Evolutionary conservation across 768 basidiomycete species (phyloP).

Genomic region (Mycena maculata): DNA sequence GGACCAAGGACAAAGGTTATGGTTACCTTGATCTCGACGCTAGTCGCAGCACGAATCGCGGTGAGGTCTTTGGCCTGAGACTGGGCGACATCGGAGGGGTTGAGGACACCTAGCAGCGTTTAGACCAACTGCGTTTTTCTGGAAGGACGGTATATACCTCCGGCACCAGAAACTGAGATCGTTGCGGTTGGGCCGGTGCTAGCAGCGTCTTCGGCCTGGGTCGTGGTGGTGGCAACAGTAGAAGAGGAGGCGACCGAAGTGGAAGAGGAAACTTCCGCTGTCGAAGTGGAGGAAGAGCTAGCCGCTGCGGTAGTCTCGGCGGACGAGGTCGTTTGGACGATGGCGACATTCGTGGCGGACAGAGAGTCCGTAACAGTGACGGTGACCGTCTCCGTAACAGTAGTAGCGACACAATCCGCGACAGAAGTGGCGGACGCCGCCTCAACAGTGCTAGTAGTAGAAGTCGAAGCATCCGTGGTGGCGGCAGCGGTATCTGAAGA

Average conservation of each 20-base stretch:
- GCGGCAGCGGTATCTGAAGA: not conserved
- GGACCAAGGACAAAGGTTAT: too few relatives aligned
- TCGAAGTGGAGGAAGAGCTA: too few relatives aligned
- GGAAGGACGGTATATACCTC: conserved; percentile 4
- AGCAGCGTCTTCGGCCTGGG: not conserved
- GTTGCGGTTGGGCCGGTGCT: not conserved
- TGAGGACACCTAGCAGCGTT: conserved; percentile 15
- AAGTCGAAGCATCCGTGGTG: not conserved
- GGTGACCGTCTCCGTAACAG: conserved; percentile 19
- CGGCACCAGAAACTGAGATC: conserved; percentile 31
- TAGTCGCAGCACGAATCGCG: conserved; percentile 44
- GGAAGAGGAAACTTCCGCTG: too few relatives aligned
- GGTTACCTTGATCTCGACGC: conserved; percentile 39
- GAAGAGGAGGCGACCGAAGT: not conserved
- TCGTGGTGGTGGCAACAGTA: not conserved
- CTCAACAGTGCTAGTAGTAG: conserved; percentile 15
- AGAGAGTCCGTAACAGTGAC: conserved; percentile 14
- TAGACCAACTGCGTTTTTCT: too few relatives aligned
- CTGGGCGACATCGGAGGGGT: conserved; percentile 36
- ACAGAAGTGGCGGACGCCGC: conserved; percentile 8
- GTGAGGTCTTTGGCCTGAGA: conserved; percentile 38
- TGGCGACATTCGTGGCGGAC: not conserved
- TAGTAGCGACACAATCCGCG: not conserved
- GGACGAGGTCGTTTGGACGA: not conserved
- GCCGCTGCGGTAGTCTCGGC: conserved; percentile 5